Evolutionary conservation across 2,329 filamentous ascomycete species (phyloP).

Genomic region (Ophiostoma ips): DNA sequence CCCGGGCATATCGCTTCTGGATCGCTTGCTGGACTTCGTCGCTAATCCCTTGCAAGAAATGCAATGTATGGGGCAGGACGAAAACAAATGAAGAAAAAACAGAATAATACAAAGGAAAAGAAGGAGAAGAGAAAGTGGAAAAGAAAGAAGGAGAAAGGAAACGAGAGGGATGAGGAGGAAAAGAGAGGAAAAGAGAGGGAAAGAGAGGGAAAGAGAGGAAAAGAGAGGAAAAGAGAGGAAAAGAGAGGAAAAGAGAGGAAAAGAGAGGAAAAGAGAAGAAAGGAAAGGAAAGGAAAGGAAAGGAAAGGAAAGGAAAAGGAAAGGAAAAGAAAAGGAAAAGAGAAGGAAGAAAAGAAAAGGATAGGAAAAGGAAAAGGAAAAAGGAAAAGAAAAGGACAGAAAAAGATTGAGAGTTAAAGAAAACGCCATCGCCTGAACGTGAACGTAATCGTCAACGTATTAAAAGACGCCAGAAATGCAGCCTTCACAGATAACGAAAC

Average conservation of each 20-base stretch:
- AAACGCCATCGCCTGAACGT: background rate
- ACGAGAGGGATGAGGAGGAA: background rate
- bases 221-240: background rate
- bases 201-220: background rate
- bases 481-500: background rate
- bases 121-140: background rate
- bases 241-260: background rate
- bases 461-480: background rate
- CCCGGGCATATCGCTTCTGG: background rate
- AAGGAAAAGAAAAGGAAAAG: background rate
- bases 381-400: background rate
- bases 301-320: background rate
- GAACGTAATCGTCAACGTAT: background rate
- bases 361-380: background rate
- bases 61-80: background rate
- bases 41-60: background rate
- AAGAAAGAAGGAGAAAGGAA: background rate
- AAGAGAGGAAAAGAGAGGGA: background rate
- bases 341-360: background rate
- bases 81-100: background rate
- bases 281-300: too few species aligned
- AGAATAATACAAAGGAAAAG: background rate
- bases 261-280: background rate
- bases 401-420: background rate
- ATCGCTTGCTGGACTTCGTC: background rate